Base-by-base conservation (phyloP, 2,329 filamentous ascomycete species). In the Sporothrix variecibatus region DNA sequence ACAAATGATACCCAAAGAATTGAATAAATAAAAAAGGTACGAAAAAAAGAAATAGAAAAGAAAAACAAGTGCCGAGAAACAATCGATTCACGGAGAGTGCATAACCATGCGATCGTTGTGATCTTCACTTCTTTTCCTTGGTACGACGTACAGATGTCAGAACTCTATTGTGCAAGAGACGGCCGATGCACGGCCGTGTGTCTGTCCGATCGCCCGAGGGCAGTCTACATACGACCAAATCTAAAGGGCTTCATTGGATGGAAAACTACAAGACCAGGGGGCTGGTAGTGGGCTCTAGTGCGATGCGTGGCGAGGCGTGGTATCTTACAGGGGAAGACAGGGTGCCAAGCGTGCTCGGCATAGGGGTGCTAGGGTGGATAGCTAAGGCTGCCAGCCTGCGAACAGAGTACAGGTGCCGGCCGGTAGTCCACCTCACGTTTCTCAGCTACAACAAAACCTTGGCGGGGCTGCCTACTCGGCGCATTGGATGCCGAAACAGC, bases 1-100 rank as follows among this genome's bases (percentile, higher is more conserved):
- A 43, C 12, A 31, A 68, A 51, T 68, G 65, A 68, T 68, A 68
- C 65, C 65, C 65, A 11, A 34, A 34, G 43, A 68, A n/a, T 34
- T 15, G 28, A 49, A 43, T 23, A 40, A n/a, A 56, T n/a, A 17
- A 23, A 17, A 17, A 51, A 51, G 49, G n/a, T 51, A n/a, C n/a
- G 7, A 51, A 17, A n/a, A 53, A 9, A 11, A 8, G 15, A 2
- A 12, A 43, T 8, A 12, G 11, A 43, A 2, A 11, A 43, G 15
- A 6, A 43, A 43, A 43, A 43, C 15, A 43, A 43, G 15, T 43
- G 40, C 40, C 6, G 15, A 43, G 40, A 43, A 43, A 8, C 11
- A 12, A n/a, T n/a, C n/a, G n/a, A n/a, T n/a, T n/a, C n/a, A n/a
- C n/a, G 2, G 2, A 43, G 38, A 11, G 40, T 43, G 8, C 11